phyloP scores from a whole-genome alignment of 2,329 filamentous ascomycete species.

The Claviceps paspali region DNA sequence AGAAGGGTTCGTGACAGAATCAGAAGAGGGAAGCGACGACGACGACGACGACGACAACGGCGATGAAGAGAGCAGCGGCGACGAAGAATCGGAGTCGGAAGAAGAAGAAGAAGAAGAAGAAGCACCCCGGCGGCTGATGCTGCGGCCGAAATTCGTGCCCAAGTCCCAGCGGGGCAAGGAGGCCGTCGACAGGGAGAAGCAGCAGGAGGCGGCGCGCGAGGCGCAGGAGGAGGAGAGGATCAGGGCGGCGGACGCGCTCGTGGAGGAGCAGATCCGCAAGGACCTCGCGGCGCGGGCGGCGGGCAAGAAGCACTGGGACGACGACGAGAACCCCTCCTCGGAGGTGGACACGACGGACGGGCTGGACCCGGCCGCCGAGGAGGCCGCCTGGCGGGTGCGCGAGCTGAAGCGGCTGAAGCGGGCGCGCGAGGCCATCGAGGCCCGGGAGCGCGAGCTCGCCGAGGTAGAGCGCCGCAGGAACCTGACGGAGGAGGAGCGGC shows the following conservation, averaged over 20 bases:
- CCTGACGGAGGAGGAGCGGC: slow-evolving; percentile 72
- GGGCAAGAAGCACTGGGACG: slow-evolving; percentile 78
- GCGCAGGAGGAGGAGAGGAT: slow-evolving; percentile 48
- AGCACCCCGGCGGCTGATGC: slow-evolving; percentile 39
- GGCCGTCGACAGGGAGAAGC: slow-evolving; percentile 14
- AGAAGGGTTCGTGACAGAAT: slow-evolving; percentile 46
- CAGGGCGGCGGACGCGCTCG: slow-evolving; percentile 59
- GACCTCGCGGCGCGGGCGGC: slow-evolving; percentile 60
- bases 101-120: slow-evolving; percentile 37
- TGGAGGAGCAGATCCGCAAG: slow-evolving; percentile 79
- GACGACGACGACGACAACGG: slow-evolving; percentile 11
- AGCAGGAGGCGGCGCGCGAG: slow-evolving; percentile 19
- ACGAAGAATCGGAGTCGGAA: slow-evolving; percentile 23
- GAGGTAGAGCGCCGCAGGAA: slow-evolving; percentile 81
- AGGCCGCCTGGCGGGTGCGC: slow-evolving; percentile 83
- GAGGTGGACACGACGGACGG: slow-evolving; percentile 84
- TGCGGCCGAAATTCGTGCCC: slow-evolving; percentile 48
- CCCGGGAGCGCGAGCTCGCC: slow-evolving; percentile 67
- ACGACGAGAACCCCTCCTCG: slow-evolving; percentile 51
- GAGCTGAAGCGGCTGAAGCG: slow-evolving; percentile 82
- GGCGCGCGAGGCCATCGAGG: slow-evolving; percentile 71
- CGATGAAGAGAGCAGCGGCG: slow-evolving; percentile 29
- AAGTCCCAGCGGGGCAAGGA: slow-evolving; percentile 34
- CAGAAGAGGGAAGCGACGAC: slow-evolving; percentile 30
- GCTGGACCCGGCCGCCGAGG: slow-evolving; percentile 72